Conservation (phyloP, 305 asterid species). For the Solanum hybrid region DNA sequence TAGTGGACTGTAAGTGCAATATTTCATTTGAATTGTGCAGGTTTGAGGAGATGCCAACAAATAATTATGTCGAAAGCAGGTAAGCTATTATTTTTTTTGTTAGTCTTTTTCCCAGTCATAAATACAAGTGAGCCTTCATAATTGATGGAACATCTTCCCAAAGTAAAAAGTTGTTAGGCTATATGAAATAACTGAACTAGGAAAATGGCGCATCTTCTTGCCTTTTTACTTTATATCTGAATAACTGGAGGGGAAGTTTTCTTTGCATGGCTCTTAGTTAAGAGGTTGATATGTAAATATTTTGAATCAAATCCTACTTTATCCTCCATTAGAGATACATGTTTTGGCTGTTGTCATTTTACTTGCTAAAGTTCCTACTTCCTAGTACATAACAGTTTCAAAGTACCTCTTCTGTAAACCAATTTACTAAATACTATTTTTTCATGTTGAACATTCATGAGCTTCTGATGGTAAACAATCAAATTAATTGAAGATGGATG, state of each 20-base stretch:
- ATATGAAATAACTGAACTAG: background rate
- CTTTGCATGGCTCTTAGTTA: background rate
- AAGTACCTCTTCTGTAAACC: background rate
- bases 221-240: background rate
- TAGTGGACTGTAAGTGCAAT: background rate
- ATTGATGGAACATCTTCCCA: background rate
- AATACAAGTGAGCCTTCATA: background rate
- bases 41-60: conserved; percentile 96
- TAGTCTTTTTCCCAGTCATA: background rate
- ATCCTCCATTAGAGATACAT: background rate
- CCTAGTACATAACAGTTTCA: background rate
- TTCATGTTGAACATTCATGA: background rate
- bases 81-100: conserved; percentile 9
- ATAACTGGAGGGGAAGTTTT: background rate
- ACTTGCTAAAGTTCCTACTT: background rate
- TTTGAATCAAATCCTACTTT: background rate
- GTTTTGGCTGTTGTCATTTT: background rate
- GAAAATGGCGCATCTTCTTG: background rate
- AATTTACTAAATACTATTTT: background rate
- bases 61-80: conserved; percentile 95
- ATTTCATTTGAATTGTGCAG: conserved; percentile 32
- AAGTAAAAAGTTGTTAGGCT: background rate
- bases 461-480: background rate
- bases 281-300: background rate
- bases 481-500: background rate